Conservation (phyloP, 352 stramenopile genomes). For the Phytophthora crassamura region DNA sequence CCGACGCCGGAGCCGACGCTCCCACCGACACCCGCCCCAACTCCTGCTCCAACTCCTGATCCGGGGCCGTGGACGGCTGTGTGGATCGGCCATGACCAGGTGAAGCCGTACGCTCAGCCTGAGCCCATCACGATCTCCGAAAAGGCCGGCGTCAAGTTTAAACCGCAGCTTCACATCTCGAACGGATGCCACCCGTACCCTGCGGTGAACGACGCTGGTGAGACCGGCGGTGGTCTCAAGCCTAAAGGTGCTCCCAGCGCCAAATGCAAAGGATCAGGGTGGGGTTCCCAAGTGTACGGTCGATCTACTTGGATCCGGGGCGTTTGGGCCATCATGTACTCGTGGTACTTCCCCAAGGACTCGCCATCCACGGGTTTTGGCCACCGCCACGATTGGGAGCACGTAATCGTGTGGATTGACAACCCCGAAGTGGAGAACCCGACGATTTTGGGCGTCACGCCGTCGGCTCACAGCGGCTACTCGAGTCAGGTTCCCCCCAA, state of each 20-base stretch:
- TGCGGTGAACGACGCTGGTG: constrained; percentile 15
- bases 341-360: constrained; percentile 51
- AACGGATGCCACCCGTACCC: constrained; percentile 32
- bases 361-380: constrained; percentile 34
- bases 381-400: constrained; percentile 39
- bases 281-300: constrained; percentile 37
- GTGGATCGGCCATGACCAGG: constrained; percentile 21
- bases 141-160: constrained; percentile 25
- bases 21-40: not conserved
- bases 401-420: constrained; percentile 14
- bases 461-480: constrained; percentile 21
- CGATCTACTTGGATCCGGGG: constrained; percentile 23
- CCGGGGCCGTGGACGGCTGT: constrained; percentile 13
- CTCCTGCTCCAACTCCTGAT: constrained; percentile 6
- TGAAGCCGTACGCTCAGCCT: constrained; percentile 21
- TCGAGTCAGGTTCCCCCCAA: not conserved
- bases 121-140: constrained; percentile 19
- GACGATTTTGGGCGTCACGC: constrained; percentile 18
- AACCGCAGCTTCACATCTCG: constrained; percentile 21
- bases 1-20: constrained; percentile 1
- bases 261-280: constrained; percentile 37
- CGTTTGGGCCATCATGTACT: constrained; percentile 36
- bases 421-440: constrained; percentile 12
- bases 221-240: constrained; percentile 21
- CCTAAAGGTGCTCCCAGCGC: constrained; percentile 11